Percentiles rank a stretch among this genome's conserved stretches.
phyloP scores from a whole-genome alignment of 2,329 filamentous ascomycete genomes.

The Xylaria multiplex region DNA sequence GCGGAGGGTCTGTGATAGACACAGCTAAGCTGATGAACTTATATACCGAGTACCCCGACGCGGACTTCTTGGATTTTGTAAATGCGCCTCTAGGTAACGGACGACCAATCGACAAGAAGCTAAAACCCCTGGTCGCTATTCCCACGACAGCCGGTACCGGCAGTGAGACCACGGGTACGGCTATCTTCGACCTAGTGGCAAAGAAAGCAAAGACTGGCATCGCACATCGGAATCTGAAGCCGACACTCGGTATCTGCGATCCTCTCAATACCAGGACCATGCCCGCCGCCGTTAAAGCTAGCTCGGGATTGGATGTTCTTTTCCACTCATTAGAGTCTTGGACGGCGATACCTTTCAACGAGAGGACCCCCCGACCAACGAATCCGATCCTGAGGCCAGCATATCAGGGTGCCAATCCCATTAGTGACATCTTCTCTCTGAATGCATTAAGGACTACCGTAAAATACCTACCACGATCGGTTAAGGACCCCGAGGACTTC shows the following conservation, averaged over 20 bases:
- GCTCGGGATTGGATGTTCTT: conserved; percentile 91
- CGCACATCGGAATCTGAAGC: conserved; percentile 94
- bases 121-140: conserved; percentile 82
- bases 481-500: conserved; percentile 86
- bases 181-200: conserved; percentile 93
- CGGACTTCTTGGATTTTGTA: conserved; percentile 96
- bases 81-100: conserved; percentile 93
- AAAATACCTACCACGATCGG: conserved; percentile 90
- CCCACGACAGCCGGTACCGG: conserved; percentile 89
- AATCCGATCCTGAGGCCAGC: conserved; percentile 93
- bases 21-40: conserved; percentile 99
- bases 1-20: conserved; percentile 93
- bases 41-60: conserved; percentile 89
- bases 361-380: conserved; percentile 81
- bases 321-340: conserved; percentile 96
- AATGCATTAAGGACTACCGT: conserved; percentile 84
- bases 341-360: conserved; percentile 95
- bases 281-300: conserved; percentile 92
- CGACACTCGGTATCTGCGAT: conserved; percentile 86
- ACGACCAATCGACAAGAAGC: conserved; percentile 73
- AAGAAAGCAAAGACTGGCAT: conserved; percentile 95
- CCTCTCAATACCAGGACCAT: conserved; percentile 94
- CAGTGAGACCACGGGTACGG: conserved; percentile 95
- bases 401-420: conserved; percentile 97
- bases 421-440: conserved; percentile 95